A percentile compares a stretch with the other conserved stretches of the same genome.
Evolutionary conservation across 352 stramenopile genomes (phyloP).

Genomic region (Globisporangium mamillatum): DNA sequence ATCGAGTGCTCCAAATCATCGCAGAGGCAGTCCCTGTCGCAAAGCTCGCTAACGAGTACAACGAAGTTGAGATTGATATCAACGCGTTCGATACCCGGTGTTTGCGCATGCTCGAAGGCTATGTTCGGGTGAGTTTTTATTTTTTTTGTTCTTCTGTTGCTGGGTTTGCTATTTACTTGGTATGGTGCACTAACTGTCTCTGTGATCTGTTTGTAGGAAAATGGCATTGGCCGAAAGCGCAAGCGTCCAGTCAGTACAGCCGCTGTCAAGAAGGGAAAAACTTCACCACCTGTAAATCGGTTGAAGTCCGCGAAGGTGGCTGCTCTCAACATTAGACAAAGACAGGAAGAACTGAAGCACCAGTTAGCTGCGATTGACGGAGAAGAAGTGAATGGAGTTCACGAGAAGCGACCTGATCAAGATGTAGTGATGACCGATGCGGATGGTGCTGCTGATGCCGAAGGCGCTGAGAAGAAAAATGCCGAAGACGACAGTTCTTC

Average conservation of each 20-base stretch:
- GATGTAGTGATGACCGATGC: constrained; percentile 57
- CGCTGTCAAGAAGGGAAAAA: constrained; percentile 36
- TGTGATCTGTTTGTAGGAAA: constrained; percentile 50
- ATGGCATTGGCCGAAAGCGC: constrained; percentile 83
- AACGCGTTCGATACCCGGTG: constrained; percentile 86
- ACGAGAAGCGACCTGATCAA: constrained; percentile 33
- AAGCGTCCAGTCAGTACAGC: constrained; percentile 55
- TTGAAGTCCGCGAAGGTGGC: constrained; percentile 82
- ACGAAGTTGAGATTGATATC: constrained; percentile 89
- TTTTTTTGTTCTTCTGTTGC: constrained; percentile 16
- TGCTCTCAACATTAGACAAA: constrained; percentile 68
- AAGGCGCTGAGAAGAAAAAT: constrained; percentile 29
- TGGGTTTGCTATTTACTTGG: constrained; percentile 9
- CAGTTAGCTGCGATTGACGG: constrained; percentile 76
- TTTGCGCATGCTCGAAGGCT: constrained; percentile 88
- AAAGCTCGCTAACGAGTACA: constrained; percentile 79
- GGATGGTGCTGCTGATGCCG: constrained; percentile 23
- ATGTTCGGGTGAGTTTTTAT: constrained; percentile 73
- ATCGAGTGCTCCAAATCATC: constrained; percentile 87
- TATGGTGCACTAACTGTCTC: constrained; percentile 6
- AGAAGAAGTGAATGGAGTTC: constrained; percentile 16
- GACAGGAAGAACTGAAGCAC: constrained; percentile 76
- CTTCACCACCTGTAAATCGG: constrained; percentile 55
- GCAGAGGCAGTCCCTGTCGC: constrained; percentile 81
- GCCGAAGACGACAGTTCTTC: constrained; percentile 36